Base-by-base conservation (phyloP, 1,284 basidiomycete species). In the Trametes sp. region DNA sequence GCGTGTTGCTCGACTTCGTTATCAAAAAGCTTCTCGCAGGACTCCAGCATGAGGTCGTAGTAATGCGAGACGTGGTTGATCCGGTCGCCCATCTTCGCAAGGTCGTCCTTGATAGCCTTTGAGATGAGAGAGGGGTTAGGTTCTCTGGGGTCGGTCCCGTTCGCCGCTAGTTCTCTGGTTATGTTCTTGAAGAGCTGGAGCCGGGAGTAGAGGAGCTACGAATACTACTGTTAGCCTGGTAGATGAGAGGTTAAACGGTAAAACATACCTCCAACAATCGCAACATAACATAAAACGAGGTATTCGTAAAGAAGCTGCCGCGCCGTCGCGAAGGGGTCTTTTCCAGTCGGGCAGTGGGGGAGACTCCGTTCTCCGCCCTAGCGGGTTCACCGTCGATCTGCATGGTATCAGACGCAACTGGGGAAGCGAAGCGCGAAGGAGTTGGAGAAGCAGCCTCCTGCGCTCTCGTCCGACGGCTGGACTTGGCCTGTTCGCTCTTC, bases 11-110 rank as follows among this genome's bases (percentile, higher is more conserved):
- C 97, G 28, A 98, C 83, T 74, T 97, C 94, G 68, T 92, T 93
- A 73, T 98, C 96, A 70, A 98, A 98, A 57, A 98, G 76, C 63
- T 90, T 87, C 77, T 98, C 96, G 73, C 93, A 94, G 8, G 94
- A 87, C 65, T 92, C 93, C 24, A 99, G 84, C 68, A 96, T 80
- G 60, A 95, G 84, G 58, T 89, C 88, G 72, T 98, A 98, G 70
- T 87, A 93, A 71, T 95, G 84, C 2, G 63, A 58, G 5, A 60
- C 54, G 11, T 64, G 61, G 21, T 65, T 55, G n/a, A 59, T 62
- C 10, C 67, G 64, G n/a, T 73, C 69, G 36, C 70, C 72, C 21
- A 72, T 58, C 46, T 70, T 72, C 10, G 62, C 60, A 9, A 72
- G 52, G 38, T 72, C 69, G 21, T 64, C 65, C 35, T 70, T 60